These are phyloP conservation scores for Hevea brasiliensis DNA, from an alignment of 345 rosid genomes.

Conservation along the genomic window DNA sequence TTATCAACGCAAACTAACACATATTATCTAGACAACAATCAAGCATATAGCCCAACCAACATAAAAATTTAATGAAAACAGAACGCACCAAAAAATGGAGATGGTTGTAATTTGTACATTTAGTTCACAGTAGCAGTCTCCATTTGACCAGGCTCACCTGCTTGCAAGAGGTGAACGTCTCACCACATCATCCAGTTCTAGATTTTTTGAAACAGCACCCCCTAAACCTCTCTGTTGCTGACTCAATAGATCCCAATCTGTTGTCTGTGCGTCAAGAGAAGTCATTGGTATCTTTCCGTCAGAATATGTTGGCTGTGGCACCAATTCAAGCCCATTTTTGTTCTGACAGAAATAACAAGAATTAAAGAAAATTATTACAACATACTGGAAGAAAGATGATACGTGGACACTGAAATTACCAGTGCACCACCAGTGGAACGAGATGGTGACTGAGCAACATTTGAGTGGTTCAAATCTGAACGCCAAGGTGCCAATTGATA, in stretches of 20 bases:
- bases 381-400: conserved; percentile 20
- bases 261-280: conserved; percentile 49
- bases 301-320: conserved; percentile 51
- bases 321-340: conserved; percentile 66
- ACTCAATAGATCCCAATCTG: conserved; percentile 50
- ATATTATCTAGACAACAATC: conserved; percentile 16
- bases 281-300: conserved; percentile 40
- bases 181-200: conserved; percentile 59
- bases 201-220: conserved; percentile 48
- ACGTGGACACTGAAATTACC: conserved; percentile 50
- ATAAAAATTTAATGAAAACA: conserved; percentile 41
- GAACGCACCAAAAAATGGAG: conserved; percentile 63
- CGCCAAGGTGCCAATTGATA: conserved; percentile 83
- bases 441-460: conserved; percentile 53
- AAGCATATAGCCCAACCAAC: conserved; percentile 34
- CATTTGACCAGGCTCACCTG: conserved; percentile 84
- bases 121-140: conserved; percentile 58
- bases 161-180: conserved; percentile 67
- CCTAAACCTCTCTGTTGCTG: conserved; percentile 52
- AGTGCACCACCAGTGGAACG: conserved; percentile 53
- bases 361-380: conserved; percentile 21
- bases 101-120: conserved; percentile 62
- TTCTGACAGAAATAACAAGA: conserved; percentile 40
- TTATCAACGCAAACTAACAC: conserved; percentile 17
- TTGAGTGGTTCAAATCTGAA: conserved; percentile 61